Percentiles rank a stretch among this genome's conserved stretches.
Conservation (phyloP, 352 stramenopile genomes). For the Phytopythium vexans region DNA sequence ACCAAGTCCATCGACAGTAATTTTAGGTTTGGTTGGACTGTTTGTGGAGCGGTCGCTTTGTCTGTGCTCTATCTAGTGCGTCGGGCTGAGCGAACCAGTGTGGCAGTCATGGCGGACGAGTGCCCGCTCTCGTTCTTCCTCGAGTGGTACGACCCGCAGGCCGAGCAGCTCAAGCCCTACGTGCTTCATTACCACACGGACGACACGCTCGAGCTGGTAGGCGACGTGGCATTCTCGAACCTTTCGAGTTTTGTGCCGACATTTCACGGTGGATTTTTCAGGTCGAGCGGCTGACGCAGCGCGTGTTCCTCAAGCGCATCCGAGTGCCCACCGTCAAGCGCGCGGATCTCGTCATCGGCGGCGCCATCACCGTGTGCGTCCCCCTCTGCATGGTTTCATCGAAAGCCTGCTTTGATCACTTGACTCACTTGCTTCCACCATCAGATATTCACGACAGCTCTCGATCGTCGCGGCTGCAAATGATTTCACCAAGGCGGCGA, state of each 20-base stretch:
- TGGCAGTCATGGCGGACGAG: constrained; percentile 38
- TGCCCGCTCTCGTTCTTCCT: constrained; percentile 69
- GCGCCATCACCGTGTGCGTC: constrained; percentile 61
- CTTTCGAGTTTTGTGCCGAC: background rate
- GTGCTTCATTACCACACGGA: constrained; percentile 74
- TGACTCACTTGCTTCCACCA: background rate
- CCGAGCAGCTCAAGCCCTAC: constrained; percentile 62
- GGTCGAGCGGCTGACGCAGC: constrained; percentile 58
- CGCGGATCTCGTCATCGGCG: constrained; percentile 65
- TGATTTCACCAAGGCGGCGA: constrained; percentile 44
- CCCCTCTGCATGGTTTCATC: background rate
- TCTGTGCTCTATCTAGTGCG: too few relatives aligned
- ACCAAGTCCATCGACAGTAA: too few relatives aligned
- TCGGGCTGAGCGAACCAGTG: too few relatives aligned
- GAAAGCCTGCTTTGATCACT: background rate
- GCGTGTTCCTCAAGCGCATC: constrained; percentile 79
- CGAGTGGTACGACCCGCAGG: constrained; percentile 78
- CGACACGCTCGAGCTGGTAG: constrained; percentile 69
- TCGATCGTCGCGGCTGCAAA: constrained; percentile 67
- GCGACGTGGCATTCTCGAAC: constrained; percentile 1
- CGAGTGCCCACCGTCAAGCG: constrained; percentile 61
- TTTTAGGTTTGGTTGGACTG: too few relatives aligned
- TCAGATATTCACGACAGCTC: constrained; percentile 73
- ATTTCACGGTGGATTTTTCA: background rate
- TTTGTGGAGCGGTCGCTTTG: too few relatives aligned